These are phyloP conservation scores for Hamamelis virginiana DNA, from an alignment of 164 flowering plant genomes.

Conservation along the genomic window DNA sequence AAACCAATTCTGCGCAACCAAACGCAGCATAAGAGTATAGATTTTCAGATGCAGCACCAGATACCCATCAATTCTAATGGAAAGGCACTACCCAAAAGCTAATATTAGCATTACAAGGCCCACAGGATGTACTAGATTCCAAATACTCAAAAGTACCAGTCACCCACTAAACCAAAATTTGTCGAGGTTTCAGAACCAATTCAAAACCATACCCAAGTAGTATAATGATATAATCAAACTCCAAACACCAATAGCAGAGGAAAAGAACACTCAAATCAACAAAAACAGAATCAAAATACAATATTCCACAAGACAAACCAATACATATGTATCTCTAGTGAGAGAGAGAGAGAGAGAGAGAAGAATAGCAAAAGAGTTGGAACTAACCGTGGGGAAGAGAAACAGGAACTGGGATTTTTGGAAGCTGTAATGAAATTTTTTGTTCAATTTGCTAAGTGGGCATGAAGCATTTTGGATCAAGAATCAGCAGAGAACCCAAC, in stretches of 20 bases:
- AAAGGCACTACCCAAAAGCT: background rate
- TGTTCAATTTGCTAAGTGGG: constrained; percentile 2
- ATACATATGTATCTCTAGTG: background rate
- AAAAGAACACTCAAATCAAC: background rate
- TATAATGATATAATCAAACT: background rate
- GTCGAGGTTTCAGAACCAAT: background rate
- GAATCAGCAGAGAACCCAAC: background rate
- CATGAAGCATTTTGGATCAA: constrained; percentile 5
- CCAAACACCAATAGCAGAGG: background rate
- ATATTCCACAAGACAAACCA: background rate
- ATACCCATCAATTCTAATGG: background rate
- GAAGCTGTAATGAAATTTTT: constrained; percentile 4
- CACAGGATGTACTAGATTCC: background rate
- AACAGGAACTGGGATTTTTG: background rate
- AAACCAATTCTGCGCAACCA: background rate
- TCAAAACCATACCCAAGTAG: background rate
- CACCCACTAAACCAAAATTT: background rate
- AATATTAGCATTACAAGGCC: background rate
- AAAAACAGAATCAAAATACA: background rate
- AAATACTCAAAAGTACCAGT: background rate
- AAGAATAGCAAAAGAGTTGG: background rate
- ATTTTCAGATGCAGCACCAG: background rate
- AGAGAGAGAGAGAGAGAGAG: background rate
- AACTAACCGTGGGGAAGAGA: constrained; percentile 5
- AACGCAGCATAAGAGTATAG: background rate